Conservation (phyloP, 163 green algal genomes). For the Scenedesmus sp. region DNA sequence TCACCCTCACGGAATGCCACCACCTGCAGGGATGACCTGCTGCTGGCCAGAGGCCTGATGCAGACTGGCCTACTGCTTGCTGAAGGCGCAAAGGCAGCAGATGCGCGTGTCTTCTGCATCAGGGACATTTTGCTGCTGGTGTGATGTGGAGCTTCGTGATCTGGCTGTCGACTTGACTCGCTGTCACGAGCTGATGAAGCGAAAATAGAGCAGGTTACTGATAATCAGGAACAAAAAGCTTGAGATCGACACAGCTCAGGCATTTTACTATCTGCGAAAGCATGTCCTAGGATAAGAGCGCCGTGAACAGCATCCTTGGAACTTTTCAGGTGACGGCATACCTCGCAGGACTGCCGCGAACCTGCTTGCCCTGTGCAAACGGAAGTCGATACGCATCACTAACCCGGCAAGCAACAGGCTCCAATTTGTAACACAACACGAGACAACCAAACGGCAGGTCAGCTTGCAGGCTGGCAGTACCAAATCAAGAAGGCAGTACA, state of each 20-base stretch:
- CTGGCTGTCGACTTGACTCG: not conserved
- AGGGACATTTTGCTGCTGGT: not conserved
- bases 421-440: not conserved
- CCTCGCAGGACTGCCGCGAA: not conserved
- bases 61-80: not conserved
- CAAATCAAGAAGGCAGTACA: not conserved
- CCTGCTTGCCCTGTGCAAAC: not conserved
- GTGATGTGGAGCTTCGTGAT: not conserved
- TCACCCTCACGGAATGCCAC: not conserved
- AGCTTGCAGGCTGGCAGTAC: not conserved
- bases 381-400: not conserved
- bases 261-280: not conserved
- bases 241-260: not conserved
- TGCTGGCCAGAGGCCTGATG: not conserved
- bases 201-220: not conserved
- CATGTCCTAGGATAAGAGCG: not conserved
- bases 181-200: not conserved
- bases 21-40: constrained; percentile 2
- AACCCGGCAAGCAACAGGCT: not conserved
- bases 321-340: not conserved
- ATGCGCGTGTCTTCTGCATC: not conserved
- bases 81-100: not conserved
- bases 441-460: not conserved
- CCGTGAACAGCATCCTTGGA: not conserved
- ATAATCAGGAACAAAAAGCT: not conserved